Conservation (phyloP, 257 asterid species). For the Cordia subcordata region DNA sequence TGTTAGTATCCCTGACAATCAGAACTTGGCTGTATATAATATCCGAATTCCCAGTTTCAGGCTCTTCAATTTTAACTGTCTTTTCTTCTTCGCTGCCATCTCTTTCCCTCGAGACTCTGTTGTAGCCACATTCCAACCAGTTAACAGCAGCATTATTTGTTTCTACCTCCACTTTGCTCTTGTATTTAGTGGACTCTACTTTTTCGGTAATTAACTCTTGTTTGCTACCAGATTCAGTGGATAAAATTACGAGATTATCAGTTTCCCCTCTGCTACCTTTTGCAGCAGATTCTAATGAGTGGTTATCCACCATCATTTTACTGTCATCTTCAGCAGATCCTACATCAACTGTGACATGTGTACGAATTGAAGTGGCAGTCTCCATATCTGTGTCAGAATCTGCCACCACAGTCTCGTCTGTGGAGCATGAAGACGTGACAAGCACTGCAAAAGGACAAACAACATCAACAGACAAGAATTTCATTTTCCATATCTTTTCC, state of each 20-base stretch:
- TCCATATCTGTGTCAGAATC: slow-evolving; percentile 88
- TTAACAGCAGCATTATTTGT: slow-evolving; percentile 26
- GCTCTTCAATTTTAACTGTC: slow-evolving; percentile 30
- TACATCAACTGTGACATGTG: slow-evolving; percentile 27
- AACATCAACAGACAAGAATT: not conserved
- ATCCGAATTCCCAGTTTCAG: slow-evolving; percentile 55
- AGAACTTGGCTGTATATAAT: slow-evolving; percentile 78
- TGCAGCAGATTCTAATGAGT: slow-evolving; percentile 26
- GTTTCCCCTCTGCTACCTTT: slow-evolving; percentile 26
- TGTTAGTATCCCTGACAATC: slow-evolving; percentile 48
- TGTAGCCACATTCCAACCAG: slow-evolving; percentile 14
- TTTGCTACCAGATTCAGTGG: slow-evolving; percentile 33
- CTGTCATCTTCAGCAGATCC: slow-evolving; percentile 47
- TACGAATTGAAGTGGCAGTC: slow-evolving; percentile 51
- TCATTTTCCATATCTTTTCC: not conserved
- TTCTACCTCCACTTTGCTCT: slow-evolving; percentile 29
- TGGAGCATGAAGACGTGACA: slow-evolving; percentile 90
- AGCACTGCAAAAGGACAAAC: slow-evolving; percentile 47
- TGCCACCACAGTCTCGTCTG: slow-evolving; percentile 94
- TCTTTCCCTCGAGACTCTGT: slow-evolving; percentile 24
- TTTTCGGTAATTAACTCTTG: slow-evolving; percentile 17
- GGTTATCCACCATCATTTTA: slow-evolving; percentile 22
- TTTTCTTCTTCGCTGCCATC: slow-evolving; percentile 27
- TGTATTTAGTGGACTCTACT: slow-evolving; percentile 21
- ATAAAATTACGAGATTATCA: slow-evolving; percentile 26